Evolutionary conservation across 139 green algal genomes (phyloP), one percentile per base, ranked within the genome.

Genomic region (Prasinococcaceae sp.): DNA sequence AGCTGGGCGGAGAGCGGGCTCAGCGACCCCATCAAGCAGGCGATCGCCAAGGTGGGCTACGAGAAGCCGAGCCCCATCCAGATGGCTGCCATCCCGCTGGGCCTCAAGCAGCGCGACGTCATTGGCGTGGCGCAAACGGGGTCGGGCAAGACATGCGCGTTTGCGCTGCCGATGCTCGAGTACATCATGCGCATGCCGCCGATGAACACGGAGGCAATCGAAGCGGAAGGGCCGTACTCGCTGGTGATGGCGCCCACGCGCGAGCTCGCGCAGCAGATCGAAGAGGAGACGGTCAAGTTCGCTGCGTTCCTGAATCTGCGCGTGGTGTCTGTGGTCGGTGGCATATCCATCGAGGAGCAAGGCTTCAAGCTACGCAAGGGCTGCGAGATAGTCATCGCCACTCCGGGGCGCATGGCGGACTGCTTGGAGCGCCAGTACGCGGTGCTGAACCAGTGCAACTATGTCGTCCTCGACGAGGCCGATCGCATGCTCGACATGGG

Each of bases 401-500:
- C 90, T 2, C 90, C 90, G 8, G 89, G 88, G 2, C 80, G 90
- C 26, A 73, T 98, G 55, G 52, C 92, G 29, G 90, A 98, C 75
- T 96, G 86, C 78, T 59, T 98, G 27, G 82, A 94, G 61, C 68
- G 82, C 23, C 63, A 71, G n/a, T 97, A 98, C 62, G 85, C 82
- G 29, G 86, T 94, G 64, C 79, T 97, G 6, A 94, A 94, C 66
- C 90, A 98, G 79, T 98, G 90, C 78, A 90, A 96, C 74, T 98
- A 96, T 58, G 81, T 98, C n/a, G 90, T 98, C 47, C 76, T 98
- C 48, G 90, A 98, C 60, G 86, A 94, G 74, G 90, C 90, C 2
- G 90, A 98, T 49, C 72, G 90, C 46, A 98, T 98, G 90, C 96
- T 98, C 25, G 90, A 98, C 58, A 79, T 98, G 64, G 90, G 90